A percentile compares a stretch with the other conserved stretches of the same genome.
These are phyloP conservation scores for Tylopilus plumbeoviolaceoides DNA, from an alignment of 768 basidiomycete species.

Conservation along the genomic window DNA sequence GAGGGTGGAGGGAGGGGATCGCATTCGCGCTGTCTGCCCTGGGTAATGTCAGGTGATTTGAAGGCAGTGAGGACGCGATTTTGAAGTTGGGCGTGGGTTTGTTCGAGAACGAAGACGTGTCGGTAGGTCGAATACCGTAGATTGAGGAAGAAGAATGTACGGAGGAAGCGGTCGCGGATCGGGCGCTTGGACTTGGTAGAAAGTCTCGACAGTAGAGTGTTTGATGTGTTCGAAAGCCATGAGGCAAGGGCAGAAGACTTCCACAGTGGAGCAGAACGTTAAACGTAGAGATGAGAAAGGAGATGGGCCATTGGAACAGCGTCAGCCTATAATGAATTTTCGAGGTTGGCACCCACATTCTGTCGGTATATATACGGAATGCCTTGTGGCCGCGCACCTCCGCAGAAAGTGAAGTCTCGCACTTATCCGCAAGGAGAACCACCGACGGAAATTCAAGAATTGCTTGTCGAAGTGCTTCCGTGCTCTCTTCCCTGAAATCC, in stretches of 20 bases:
- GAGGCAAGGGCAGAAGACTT: slow-evolving; percentile 58
- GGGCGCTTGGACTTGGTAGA: slow-evolving; percentile 32
- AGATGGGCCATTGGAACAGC: slow-evolving; percentile 39
- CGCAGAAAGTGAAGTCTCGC: slow-evolving; percentile 61
- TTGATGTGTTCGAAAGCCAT: slow-evolving; percentile 69
- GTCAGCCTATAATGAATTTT: slow-evolving; percentile 5
- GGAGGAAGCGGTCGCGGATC: slow-evolving; percentile 28
- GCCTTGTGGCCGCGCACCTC: slow-evolving; percentile 56
- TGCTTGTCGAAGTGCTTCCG: slow-evolving; percentile 67
- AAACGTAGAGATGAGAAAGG: slow-evolving; percentile 83
- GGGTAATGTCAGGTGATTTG: slow-evolving; percentile 55
- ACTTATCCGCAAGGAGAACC: slow-evolving; percentile 80
- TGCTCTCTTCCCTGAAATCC: slow-evolving; percentile 53
- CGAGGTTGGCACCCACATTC: slow-evolving; percentile 40
- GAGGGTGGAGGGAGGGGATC: slow-evolving; percentile 82
- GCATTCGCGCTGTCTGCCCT: slow-evolving; percentile 60
- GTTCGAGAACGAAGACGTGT: slow-evolving; percentile 73
- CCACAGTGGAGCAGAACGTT: slow-evolving; percentile 76
- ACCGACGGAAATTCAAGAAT: slow-evolving; percentile 76
- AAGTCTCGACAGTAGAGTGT: slow-evolving; percentile 30
- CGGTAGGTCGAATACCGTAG: slow-evolving; percentile 59
- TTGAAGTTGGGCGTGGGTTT: slow-evolving; percentile 39
- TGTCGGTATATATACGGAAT: slow-evolving; percentile 68
- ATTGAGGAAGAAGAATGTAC: slow-evolving; percentile 37
- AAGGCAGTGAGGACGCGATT: slow-evolving; percentile 59